phyloP scores from a whole-genome alignment of 2,329 filamentous ascomycete species.

The Leptodontidium sp. region DNA sequence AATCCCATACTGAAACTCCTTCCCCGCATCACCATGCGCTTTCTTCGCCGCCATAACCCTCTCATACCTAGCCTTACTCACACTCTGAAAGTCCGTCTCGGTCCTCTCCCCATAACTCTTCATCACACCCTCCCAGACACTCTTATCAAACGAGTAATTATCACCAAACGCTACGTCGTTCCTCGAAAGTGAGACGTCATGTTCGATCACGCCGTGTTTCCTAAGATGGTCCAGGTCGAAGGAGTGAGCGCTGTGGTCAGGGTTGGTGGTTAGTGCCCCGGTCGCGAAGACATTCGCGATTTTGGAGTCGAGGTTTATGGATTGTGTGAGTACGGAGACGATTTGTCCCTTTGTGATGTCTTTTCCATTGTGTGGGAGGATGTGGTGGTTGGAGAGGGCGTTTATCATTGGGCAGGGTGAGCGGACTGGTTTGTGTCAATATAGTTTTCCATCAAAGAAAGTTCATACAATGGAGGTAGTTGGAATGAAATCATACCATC shows the following conservation, averaged over 20 bases:
- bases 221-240: conserved; percentile 32
- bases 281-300: conserved; percentile 34
- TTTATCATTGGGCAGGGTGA: conserved; percentile 39
- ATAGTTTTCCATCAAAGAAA: background rate
- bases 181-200: conserved; percentile 33
- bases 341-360: conserved; percentile 31
- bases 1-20: conserved; percentile 33
- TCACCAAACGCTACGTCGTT: conserved; percentile 32
- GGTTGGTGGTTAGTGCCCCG: conserved; percentile 29
- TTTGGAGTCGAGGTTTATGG: conserved; percentile 32
- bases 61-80: conserved; percentile 33
- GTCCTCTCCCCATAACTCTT: conserved; percentile 24
- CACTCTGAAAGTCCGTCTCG: conserved; percentile 29
- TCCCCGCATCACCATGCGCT: conserved; percentile 29
- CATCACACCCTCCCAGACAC: conserved; percentile 28
- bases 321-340: conserved; percentile 25
- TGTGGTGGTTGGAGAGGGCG: conserved; percentile 34
- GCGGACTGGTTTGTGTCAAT: conserved; percentile 25
- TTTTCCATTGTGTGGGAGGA: conserved; percentile 34
- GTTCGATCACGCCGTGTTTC: conserved; percentile 36
- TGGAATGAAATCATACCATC: conserved; percentile 28
- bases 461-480: background rate
- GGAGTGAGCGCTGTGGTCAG: conserved; percentile 23
- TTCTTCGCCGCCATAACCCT: conserved; percentile 27
- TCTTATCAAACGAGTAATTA: conserved; percentile 30